Percentiles rank a stretch among this genome's conserved stretches.
Evolutionary conservation across 1,284 basidiomycete species (phyloP).

Genomic region (Austropuccinia psidii): DNA sequence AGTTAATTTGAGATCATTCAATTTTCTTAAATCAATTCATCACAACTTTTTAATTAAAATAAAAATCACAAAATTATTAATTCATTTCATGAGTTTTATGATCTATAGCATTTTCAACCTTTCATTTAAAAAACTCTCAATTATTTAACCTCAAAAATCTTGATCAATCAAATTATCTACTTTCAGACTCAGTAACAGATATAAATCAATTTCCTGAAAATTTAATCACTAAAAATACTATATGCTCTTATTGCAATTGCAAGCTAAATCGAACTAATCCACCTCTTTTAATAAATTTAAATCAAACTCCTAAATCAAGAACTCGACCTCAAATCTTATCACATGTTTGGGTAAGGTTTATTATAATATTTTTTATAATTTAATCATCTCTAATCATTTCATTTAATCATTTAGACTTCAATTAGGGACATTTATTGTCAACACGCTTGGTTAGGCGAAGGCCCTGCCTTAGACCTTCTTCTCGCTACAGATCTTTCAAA

Average conservation of each 20-base stretch:
- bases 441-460: constrained; percentile 34
- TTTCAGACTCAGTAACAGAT: background rate
- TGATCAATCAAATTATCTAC: too few species aligned
- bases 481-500: background rate
- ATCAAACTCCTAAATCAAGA: background rate
- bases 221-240: background rate
- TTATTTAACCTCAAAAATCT: too few species aligned
- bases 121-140: background rate
- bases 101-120: background rate
- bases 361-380: background rate
- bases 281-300: background rate
- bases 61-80: too few species aligned
- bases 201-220: constrained; percentile 4
- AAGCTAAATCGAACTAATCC: constrained; percentile 12
- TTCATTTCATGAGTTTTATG: too few species aligned
- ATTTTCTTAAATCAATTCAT: too few species aligned
- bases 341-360: constrained; percentile 22
- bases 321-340: background rate
- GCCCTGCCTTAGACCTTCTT: constrained; percentile 19
- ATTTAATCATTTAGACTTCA: constrained; percentile 14
- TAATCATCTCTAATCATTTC: background rate
- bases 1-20: too few species aligned
- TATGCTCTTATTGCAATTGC: constrained; percentile 31
- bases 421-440: constrained; percentile 34
- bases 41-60: too few species aligned